Evolutionary conservation across 2,329 filamentous ascomycete genomes (phyloP).

Genomic region (Xenosphaeropsis pyriputrescens): DNA sequence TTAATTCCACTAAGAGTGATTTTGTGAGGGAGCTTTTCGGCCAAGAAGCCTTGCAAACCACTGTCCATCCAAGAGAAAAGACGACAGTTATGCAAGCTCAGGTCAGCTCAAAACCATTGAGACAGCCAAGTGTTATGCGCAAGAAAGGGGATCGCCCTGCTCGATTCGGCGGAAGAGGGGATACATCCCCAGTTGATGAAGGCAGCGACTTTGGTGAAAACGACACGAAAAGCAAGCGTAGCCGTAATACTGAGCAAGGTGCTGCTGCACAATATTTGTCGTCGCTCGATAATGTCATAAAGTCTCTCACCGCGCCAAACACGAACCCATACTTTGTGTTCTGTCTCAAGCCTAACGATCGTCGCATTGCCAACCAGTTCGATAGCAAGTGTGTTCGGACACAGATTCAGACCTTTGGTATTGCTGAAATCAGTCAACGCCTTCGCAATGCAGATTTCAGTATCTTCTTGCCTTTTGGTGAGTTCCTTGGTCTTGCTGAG

Average conservation of each 20-base stretch:
- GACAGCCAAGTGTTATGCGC: slow-evolving; percentile 84
- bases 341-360: slow-evolving; percentile 92
- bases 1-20: slow-evolving; percentile 74
- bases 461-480: slow-evolving; percentile 86
- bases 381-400: slow-evolving; percentile 96
- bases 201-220: slow-evolving; percentile 30
- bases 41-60: slow-evolving; percentile 85
- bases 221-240: slow-evolving; percentile 21
- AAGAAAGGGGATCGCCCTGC: slow-evolving; percentile 37
- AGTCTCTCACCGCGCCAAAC: slow-evolving; percentile 66
- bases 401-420: slow-evolving; percentile 89
- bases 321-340: slow-evolving; percentile 95
- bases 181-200: slow-evolving; percentile 26
- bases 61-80: slow-evolving; percentile 85
- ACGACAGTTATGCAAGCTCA: slow-evolving; percentile 89
- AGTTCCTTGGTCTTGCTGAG: slow-evolving; percentile 83
- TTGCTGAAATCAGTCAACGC: slow-evolving; percentile 91
- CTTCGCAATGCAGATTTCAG: slow-evolving; percentile 90
- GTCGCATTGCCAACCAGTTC: slow-evolving; percentile 94
- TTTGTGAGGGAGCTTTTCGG: slow-evolving; percentile 87
- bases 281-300: slow-evolving; percentile 79
- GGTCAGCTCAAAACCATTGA: slow-evolving; percentile 86
- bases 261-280: slow-evolving; percentile 86
- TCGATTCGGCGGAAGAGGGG: slow-evolving; percentile 11
- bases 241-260: slow-evolving; percentile 52